These are phyloP conservation scores for Trichoderma orchidacearum DNA, from an alignment of 495 filamentous ascomycete species.

Conservation along the genomic window DNA sequence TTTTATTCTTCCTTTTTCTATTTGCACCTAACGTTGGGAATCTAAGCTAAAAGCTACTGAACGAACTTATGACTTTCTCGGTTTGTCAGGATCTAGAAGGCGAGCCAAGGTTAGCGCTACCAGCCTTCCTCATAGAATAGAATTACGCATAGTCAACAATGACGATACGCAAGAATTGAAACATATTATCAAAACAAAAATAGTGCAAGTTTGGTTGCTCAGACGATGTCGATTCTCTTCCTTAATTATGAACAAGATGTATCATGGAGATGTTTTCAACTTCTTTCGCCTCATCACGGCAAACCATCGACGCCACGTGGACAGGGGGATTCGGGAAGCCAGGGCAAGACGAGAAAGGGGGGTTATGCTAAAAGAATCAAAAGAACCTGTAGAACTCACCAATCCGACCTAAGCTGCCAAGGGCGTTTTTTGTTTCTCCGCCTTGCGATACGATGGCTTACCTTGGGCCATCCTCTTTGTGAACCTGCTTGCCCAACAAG, in stretches of 20 bases:
- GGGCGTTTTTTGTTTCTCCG: no score
- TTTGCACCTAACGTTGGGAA: neutral
- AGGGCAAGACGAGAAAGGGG: no score
- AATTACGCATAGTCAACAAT: no score
- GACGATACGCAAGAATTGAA: no score
- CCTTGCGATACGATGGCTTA: no score
- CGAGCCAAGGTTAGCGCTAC: neutral
- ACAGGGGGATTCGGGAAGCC: neutral
- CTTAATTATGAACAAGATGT: constrained; percentile 14
- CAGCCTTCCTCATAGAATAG: neutral
- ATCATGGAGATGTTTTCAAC: constrained; percentile 11
- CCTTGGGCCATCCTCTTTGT: no score
- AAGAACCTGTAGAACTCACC: no score
- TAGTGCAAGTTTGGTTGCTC: constrained; percentile 11
- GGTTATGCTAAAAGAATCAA: no score
- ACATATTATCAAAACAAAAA: no score
- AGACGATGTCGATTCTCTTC: constrained; percentile 27
- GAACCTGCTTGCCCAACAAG: no score
- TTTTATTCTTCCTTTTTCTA: neutral
- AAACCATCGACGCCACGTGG: neutral
- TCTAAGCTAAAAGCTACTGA: neutral
- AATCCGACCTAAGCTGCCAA: no score
- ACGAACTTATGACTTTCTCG: neutral
- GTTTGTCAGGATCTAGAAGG: neutral
- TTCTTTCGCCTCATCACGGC: constrained; percentile 19